Evolutionary conservation across 495 filamentous ascomycete species (phyloP), one percentile per base, ranked within the genome.

Genomic region (Pseudevernia furfuracea): DNA sequence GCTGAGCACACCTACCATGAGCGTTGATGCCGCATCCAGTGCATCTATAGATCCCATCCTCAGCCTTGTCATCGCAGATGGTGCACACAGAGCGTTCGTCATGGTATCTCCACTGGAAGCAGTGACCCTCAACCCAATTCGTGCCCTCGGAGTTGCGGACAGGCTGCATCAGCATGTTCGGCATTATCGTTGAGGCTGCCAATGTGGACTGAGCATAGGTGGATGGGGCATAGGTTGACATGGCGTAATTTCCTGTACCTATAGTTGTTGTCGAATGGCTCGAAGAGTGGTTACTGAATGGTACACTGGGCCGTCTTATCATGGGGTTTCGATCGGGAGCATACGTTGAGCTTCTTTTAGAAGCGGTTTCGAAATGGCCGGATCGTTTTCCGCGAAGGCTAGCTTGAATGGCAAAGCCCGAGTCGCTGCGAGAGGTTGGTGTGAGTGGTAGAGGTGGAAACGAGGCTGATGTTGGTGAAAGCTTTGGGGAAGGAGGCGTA

Each of bases 131-230:
- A 5, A 91, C 85, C 94, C 93, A 97, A 65, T 87, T 85, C 6
- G 84, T 91, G 39, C 85, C 92, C 44, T 96, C 91, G 4, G 89
- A 90, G 70, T 96, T 95, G 43, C 83, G 80, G 11, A 96, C 89
- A 4, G 89, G 91, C 71, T 96, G 91, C 67, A 90, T 79, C 57
- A 90, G 79, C 76, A 95, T 84, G 71, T 91, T 90, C 17, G 94
- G 93, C 84, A 98, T 96, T 70, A 98, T 87, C 1, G 94, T 98
- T 19, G 91, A 96, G n/a, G 94, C 94, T 38, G 94, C 94, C n/a
- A 97, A 81, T 14, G 94, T 98, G 21, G 92, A 96, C 70, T 93
- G 90, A 4, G 94, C 94, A 75, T 97, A 98, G 4, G 92, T 90
- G 4, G 93, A 97, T 3, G 94, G 93, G 3, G 94, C 92, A 77